Conservation (phyloP, 805 yeast species). For the Candida germanica region DNA sequence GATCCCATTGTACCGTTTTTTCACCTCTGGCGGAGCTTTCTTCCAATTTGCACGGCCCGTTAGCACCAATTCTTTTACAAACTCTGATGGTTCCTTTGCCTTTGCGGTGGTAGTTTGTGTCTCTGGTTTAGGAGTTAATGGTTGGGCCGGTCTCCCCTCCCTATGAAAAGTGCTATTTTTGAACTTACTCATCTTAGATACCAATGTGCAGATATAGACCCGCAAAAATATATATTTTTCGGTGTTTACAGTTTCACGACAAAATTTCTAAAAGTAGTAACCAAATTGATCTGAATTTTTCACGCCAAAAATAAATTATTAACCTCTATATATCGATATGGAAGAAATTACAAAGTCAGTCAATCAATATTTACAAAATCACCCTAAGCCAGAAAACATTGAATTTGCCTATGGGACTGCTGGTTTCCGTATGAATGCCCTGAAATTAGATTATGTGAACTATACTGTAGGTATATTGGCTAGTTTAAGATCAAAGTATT, state of each 20-base stretch:
- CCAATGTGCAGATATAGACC: no score
- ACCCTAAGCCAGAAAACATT: constrained; percentile 11
- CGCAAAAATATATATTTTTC: no score
- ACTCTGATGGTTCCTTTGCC: constrained; percentile 22
- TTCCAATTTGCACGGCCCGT: constrained; percentile 45
- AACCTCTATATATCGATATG: constrained; percentile 1
- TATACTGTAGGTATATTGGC: constrained; percentile 84
- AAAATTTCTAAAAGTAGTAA: constrained; percentile 4
- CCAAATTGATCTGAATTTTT: constrained; percentile 2
- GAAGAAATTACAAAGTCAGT: not conserved
- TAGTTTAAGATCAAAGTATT: constrained; percentile 68
- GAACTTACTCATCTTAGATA: constrained; percentile 20
- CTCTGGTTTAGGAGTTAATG: constrained; percentile 11
- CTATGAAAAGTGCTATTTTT: constrained; percentile 29
- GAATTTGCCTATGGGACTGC: constrained; percentile 82
- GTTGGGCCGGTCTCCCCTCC: constrained; percentile 18
- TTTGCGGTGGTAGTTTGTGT: constrained; percentile 6
- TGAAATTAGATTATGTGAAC: constrained; percentile 71
- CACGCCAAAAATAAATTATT: no score
- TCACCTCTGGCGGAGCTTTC: constrained; percentile 38
- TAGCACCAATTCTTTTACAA: constrained; percentile 32
- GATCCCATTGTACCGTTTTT: constrained; percentile 35
- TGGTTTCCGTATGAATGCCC: constrained; percentile 82
- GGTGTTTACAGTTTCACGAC: not conserved
- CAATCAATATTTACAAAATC: constrained; percentile 8